A percentile compares a stretch with the other conserved stretches of the same genome.
phyloP scores from a whole-genome alignment of 805 yeast genomes.

The Wickerhamomyces bovis region DNA sequence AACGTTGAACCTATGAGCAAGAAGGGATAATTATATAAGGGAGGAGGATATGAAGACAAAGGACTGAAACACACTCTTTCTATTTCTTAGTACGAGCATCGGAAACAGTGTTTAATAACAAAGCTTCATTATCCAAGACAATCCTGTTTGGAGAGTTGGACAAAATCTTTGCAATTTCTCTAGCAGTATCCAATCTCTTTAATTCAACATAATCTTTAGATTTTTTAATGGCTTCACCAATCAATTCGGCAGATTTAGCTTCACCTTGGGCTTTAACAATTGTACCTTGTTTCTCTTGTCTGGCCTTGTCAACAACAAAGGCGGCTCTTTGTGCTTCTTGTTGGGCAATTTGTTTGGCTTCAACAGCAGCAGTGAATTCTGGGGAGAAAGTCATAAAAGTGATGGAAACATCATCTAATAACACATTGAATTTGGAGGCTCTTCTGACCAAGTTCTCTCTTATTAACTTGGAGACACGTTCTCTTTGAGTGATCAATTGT shows the following conservation, averaged over 20 bases:
- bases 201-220: slow-evolving; percentile 93
- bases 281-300: slow-evolving; percentile 95
- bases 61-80: neutral
- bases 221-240: slow-evolving; percentile 98
- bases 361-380: slow-evolving; percentile 95
- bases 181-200: slow-evolving; percentile 94
- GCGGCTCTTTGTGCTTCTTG: slow-evolving; percentile 99
- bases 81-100: slow-evolving; percentile 53
- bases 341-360: slow-evolving; percentile 98
- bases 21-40: no score
- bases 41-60: neutral
- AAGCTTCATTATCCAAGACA: slow-evolving; percentile 84
- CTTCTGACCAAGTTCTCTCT: slow-evolving; percentile 88
- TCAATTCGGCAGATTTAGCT: slow-evolving; percentile 94
- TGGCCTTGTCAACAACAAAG: slow-evolving; percentile 91
- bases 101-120: slow-evolving; percentile 80
- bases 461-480: slow-evolving; percentile 84
- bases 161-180: slow-evolving; percentile 85
- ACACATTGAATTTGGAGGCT: slow-evolving; percentile 81
- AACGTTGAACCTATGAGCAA: slow-evolving; percentile 4
- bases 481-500: slow-evolving; percentile 98
- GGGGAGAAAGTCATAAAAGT: slow-evolving; percentile 97
- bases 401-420: slow-evolving; percentile 91
- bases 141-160: slow-evolving; percentile 88
- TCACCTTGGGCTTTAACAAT: slow-evolving; percentile 98